Percentiles rank a stretch among this genome's conserved stretches.
These are phyloP conservation scores for Coccomyxa sp. DNA, from an alignment of 139 green algal genomes.

Conservation along the genomic window DNA sequence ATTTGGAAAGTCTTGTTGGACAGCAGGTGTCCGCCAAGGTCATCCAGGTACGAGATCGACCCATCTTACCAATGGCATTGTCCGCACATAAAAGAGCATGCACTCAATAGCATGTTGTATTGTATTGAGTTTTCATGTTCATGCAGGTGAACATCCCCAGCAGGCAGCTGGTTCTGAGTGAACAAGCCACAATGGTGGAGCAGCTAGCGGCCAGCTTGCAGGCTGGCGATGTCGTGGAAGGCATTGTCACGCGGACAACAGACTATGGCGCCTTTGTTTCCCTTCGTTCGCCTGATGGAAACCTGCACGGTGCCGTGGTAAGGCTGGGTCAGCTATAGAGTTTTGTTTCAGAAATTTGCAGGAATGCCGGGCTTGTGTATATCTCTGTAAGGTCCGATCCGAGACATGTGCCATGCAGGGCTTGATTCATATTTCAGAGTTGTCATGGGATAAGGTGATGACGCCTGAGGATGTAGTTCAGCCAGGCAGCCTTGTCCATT, in stretches of 20 bases:
- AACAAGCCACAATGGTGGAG: slow-evolving; percentile 41
- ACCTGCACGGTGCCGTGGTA: slow-evolving; percentile 19
- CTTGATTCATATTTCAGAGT: slow-evolving; percentile 49
- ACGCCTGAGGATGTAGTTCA: slow-evolving; percentile 28
- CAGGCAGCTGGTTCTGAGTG: slow-evolving; percentile 33
- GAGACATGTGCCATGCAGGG: slow-evolving; percentile 15
- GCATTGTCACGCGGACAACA: slow-evolving; percentile 27
- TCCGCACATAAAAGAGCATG: not conserved
- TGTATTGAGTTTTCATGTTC: not conserved
- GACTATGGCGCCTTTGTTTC: slow-evolving; percentile 57
- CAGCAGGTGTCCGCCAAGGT: slow-evolving; percentile 34
- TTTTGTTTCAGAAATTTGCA: not conserved
- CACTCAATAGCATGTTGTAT: not conserved
- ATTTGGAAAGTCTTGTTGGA: slow-evolving; percentile 3
- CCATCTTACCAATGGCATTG: not conserved
- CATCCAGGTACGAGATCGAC: slow-evolving; percentile 20
- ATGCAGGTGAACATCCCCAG: slow-evolving; percentile 33
- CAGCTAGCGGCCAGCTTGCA: slow-evolving; percentile 23
- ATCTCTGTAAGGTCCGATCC: not conserved
- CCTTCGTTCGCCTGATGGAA: slow-evolving; percentile 17
- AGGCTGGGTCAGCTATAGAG: not conserved
- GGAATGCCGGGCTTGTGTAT: too few relatives aligned
- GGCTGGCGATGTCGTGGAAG: slow-evolving; percentile 31
- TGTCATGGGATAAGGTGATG: slow-evolving; percentile 40
- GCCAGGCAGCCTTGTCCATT: slow-evolving; percentile 14